Conservation (phyloP, 768 basidiomycete species). For the Trametes meyenii region DNA sequence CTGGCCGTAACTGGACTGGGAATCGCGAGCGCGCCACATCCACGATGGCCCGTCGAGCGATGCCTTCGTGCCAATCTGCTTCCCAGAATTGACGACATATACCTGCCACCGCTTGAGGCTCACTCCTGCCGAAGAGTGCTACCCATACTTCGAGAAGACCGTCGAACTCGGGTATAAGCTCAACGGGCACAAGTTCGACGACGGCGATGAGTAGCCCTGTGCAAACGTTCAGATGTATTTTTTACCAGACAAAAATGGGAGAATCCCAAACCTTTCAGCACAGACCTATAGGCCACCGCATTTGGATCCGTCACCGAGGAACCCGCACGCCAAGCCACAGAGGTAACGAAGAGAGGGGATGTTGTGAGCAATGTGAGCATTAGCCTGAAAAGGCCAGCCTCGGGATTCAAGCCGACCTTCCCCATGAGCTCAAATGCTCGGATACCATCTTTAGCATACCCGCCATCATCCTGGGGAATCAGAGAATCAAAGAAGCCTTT, state of each 20-base stretch:
- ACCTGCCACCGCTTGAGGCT: conserved; percentile 58
- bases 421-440: conserved; percentile 60
- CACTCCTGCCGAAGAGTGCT: conserved; percentile 77
- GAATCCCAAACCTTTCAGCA: conserved; percentile 70
- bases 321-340: conserved; percentile 67
- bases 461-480: conserved; percentile 41
- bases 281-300: conserved; percentile 76
- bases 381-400: conserved; percentile 61
- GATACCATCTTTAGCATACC: conserved; percentile 61
- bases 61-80: conserved; percentile 67
- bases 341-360: conserved; percentile 77
- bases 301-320: conserved; percentile 77
- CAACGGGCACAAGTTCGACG: conserved; percentile 73
- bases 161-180: conserved; percentile 77
- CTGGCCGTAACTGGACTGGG: conserved; percentile 73
- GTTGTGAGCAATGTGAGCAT: conserved; percentile 61
- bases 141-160: conserved; percentile 76
- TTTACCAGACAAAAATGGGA: neutral
- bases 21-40: conserved; percentile 83
- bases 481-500: conserved; percentile 57
- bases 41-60: conserved; percentile 75
- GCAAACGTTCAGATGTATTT: conserved; percentile 16
- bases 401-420: conserved; percentile 55
- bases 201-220: conserved; percentile 77
- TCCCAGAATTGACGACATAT: conserved; percentile 87